Base-by-base conservation (phyloP, 2,329 filamentous ascomycete species). In the Davidsoniella australis region DNA sequence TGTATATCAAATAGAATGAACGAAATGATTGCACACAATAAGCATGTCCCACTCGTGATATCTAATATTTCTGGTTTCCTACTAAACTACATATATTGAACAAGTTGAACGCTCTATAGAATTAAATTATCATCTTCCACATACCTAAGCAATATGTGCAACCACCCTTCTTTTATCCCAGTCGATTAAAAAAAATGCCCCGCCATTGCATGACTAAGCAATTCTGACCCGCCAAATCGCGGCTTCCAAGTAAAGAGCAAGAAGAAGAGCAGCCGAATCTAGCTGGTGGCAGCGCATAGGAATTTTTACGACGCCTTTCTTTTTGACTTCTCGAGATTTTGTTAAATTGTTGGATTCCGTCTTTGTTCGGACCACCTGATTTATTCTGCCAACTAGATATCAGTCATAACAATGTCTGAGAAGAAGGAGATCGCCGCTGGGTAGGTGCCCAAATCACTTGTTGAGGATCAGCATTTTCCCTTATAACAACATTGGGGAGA, bases 1-100 rank as follows among this genome's bases (percentile, higher is more conserved):
- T 46, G 16, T 33, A 48, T 47, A 38, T 26, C 45, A 45, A 33
- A 51, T 51, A 51, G 41, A 51, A 51, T 48, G 41, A 51, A 51
- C 47, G 33, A 41, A 44, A 50, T 45, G 37, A 50, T 20, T 39
- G 26, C 41, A 40, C 17, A 20, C 23, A 23, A 12, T 38, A 40
- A 2, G 10, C 23, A 18, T 23, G 33, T 23, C 37, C 38, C 7
- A 33, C 23, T 7, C 14, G 23, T 45, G 42, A 26, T 14, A 16
- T 29, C 4, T 16, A 16, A 33, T 45, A 17, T 17, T 18, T 4
- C 9, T 26, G 1, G 14, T 16, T 26, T n/a, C 10, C 10, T 33
- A 9, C 12, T 9, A 3, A 33, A 10, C 20, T 26, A 43, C 41
- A 23, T 14, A 26, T 29, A 12, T 10, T 12, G 6, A 33, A 12